A percentile compares a stretch with the other conserved stretches of the same genome.
Conservation (phyloP, 768 basidiomycete species). For the Astraeus odoratus region DNA sequence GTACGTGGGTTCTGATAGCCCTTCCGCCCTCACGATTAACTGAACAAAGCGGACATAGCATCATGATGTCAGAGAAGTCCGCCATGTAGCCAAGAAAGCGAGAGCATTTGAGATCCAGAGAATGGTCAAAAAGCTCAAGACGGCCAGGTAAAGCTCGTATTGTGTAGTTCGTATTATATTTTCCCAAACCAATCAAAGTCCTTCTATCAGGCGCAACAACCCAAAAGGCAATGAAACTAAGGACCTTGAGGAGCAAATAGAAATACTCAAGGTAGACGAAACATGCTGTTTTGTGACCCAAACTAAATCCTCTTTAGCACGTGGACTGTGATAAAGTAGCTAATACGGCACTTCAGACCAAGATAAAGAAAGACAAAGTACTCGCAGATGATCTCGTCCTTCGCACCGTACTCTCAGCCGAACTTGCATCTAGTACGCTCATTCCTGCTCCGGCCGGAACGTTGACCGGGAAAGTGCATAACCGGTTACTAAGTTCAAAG, state of each 20-base stretch:
- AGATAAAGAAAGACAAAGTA: conserved; percentile 64
- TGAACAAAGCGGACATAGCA: conserved; percentile 41
- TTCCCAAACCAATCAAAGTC: conserved; percentile 1
- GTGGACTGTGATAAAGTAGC: conserved; percentile 54
- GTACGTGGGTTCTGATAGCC: conserved; percentile 30
- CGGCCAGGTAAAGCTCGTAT: conserved; percentile 42
- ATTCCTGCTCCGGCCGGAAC: conserved; percentile 35
- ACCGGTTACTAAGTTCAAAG: conserved; percentile 71
- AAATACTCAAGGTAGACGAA: conserved; percentile 53
- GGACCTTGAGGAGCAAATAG: conserved; percentile 55
- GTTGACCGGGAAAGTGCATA: conserved; percentile 53
- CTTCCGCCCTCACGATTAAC: conserved; percentile 5
- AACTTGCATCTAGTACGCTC: conserved; percentile 34
- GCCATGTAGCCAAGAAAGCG: conserved; percentile 74
- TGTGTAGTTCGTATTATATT: neutral
- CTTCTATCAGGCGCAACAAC: conserved; percentile 28
- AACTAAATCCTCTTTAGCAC: conserved; percentile 32
- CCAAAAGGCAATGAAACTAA: conserved; percentile 32
- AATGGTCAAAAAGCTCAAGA: conserved; percentile 76
- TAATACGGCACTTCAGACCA: conserved; percentile 58
- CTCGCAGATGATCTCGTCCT: conserved; percentile 46
- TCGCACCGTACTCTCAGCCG: conserved; percentile 36
- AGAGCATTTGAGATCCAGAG: conserved; percentile 77
- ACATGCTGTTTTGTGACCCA: neutral
- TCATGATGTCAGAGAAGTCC: conserved; percentile 64